These are phyloP conservation scores for Metschnikowia colocasiae DNA, from an alignment of 805 yeast genomes.

Conservation along the genomic window DNA sequence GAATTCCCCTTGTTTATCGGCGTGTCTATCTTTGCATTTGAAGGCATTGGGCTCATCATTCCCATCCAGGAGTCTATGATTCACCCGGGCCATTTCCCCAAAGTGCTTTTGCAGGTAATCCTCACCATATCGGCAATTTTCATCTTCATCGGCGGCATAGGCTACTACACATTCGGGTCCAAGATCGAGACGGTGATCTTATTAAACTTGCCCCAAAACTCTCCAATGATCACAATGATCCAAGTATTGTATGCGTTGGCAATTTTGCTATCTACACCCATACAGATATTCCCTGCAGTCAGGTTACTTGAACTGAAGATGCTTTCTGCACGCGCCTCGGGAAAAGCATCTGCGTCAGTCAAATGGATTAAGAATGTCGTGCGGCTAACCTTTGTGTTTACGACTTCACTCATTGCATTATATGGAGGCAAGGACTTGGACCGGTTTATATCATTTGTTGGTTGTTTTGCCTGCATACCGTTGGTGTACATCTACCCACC, in stretches of 20 bases:
- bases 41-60: slow-evolving; percentile 77
- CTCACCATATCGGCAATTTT: slow-evolving; percentile 59
- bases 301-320: slow-evolving; percentile 64
- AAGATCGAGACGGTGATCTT: slow-evolving; percentile 64
- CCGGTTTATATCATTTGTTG: slow-evolving; percentile 73
- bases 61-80: slow-evolving; percentile 83
- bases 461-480: slow-evolving; percentile 83
- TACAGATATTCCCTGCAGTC: slow-evolving; percentile 76
- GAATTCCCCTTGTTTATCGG: slow-evolving; percentile 74
- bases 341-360: slow-evolving; percentile 48
- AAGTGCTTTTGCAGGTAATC: slow-evolving; percentile 59
- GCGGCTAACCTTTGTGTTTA: slow-evolving; percentile 50
- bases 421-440: slow-evolving; percentile 69
- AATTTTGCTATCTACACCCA: slow-evolving; percentile 73
- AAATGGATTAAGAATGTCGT: slow-evolving; percentile 68
- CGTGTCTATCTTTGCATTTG: slow-evolving; percentile 84
- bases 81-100: slow-evolving; percentile 68
- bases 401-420: slow-evolving; percentile 57
- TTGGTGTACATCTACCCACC: slow-evolving; percentile 86
- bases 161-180: slow-evolving; percentile 68
- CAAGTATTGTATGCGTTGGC: slow-evolving; percentile 74
- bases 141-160: slow-evolving; percentile 60
- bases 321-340: slow-evolving; percentile 45
- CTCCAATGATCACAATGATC: slow-evolving; percentile 56
- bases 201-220: slow-evolving; percentile 65